Percentiles rank a stretch among this genome's conserved stretches.
Conservation (phyloP, 2,329 filamentous ascomycete species). For the Lasiodiplodia hormozganensis region DNA sequence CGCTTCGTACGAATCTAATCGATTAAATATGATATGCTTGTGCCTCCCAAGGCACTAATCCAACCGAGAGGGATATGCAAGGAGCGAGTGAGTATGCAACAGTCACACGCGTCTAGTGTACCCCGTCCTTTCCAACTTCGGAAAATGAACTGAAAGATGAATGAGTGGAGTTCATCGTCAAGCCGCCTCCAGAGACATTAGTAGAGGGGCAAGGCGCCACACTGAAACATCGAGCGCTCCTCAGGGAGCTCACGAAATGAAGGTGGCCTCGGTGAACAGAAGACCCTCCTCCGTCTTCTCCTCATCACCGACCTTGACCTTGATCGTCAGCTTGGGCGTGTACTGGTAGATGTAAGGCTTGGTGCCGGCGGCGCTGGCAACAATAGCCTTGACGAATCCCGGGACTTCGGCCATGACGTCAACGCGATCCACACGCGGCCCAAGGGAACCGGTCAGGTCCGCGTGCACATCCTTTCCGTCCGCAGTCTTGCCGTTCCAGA, state of each 20-base stretch:
- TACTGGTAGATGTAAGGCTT: slow-evolving; percentile 99
- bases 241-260: slow-evolving; percentile 69
- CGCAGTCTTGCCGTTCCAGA: slow-evolving; percentile 79
- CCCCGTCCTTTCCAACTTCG: slow-evolving; percentile 8
- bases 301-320: slow-evolving; percentile 83
- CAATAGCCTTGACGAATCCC: slow-evolving; percentile 92
- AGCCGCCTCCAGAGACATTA: slow-evolving; percentile 16
- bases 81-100: slow-evolving; percentile 21
- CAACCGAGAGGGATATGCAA: slow-evolving; percentile 17
- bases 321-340: slow-evolving; percentile 74
- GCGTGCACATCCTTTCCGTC: slow-evolving; percentile 78
- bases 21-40: slow-evolving; percentile 22
- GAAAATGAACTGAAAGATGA: slow-evolving; percentile 15
- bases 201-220: slow-evolving; percentile 9
- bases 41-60: slow-evolving; percentile 13
- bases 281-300: slow-evolving; percentile 78
- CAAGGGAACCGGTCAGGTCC: slow-evolving; percentile 72
- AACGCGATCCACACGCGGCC: slow-evolving; percentile 76
- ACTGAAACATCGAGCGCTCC: neutral
- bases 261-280: slow-evolving; percentile 91
- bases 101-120: slow-evolving; percentile 20
- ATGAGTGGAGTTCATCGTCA: slow-evolving; percentile 12
- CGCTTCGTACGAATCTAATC: slow-evolving; percentile 24
- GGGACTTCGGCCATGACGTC: slow-evolving; percentile 98
- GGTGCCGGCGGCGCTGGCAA: slow-evolving; percentile 85